A percentile compares a stretch with the other conserved stretches of the same genome.
Conservation (phyloP, 805 yeast genomes). For the Yarrowia deformans region DNA sequence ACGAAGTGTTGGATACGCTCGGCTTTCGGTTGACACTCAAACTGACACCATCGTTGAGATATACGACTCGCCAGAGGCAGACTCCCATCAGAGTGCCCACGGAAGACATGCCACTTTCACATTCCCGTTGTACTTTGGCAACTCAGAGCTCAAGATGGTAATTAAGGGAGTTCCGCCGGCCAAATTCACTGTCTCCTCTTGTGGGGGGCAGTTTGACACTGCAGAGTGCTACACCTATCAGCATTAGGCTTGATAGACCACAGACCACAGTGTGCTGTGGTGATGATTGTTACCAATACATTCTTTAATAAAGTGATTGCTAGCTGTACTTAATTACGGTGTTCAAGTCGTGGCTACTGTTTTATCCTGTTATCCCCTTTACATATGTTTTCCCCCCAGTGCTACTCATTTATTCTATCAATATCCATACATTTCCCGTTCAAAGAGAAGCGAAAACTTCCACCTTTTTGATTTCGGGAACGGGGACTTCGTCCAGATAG, state of each 20-base stretch:
- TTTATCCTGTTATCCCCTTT: neutral
- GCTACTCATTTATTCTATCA: neutral
- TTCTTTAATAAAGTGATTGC: neutral
- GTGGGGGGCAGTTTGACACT: slow-evolving; percentile 24
- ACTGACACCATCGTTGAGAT: slow-evolving; percentile 20
- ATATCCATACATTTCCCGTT: neutral
- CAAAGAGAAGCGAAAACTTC: slow-evolving; percentile 45
- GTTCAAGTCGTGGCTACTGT: too few species aligned
- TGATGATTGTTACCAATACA: slow-evolving; percentile 4
- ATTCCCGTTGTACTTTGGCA: slow-evolving; percentile 24
- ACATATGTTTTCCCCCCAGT: too few species aligned
- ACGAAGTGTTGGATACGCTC: slow-evolving; percentile 16
- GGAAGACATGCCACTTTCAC: slow-evolving; percentile 22
- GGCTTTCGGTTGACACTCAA: slow-evolving; percentile 7
- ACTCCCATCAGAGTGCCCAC: slow-evolving; percentile 25
- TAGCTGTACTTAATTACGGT: neutral
- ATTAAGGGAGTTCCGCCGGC: slow-evolving; percentile 18
- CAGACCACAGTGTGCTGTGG: neutral
- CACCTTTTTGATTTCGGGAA: slow-evolving; percentile 70
- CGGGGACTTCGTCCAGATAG: slow-evolving; percentile 75
- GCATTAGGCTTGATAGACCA: neutral
- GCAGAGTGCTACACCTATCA: slow-evolving; percentile 5
- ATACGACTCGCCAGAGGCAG: slow-evolving; percentile 27
- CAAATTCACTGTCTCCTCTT: slow-evolving; percentile 8
- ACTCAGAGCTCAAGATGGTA: slow-evolving; percentile 11